Base-by-base conservation (phyloP, 768 basidiomycete species). In the Xerocomellus amylosporus region DNA sequence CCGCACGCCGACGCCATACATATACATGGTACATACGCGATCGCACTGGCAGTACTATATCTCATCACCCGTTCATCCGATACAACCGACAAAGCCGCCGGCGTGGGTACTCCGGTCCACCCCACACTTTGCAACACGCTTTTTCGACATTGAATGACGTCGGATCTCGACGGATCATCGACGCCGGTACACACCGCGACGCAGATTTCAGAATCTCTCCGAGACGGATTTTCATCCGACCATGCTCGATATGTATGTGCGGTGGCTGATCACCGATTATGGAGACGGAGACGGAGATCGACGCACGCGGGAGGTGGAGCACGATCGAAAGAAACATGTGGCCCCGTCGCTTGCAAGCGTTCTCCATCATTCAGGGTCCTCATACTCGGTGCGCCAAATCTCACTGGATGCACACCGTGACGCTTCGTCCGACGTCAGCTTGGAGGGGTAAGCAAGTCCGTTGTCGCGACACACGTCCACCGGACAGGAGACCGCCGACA, bases 121-220 rank as follows among this genome's bases (percentile, higher is more conserved):
- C 13, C 17, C 22, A 14, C 26, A 24, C 24, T 24, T 24, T 4
- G 24, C 24, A 24, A 24, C 24, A 5, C 17, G 10, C 19, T 9
- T 31, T 31, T 31, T 13, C 15, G 22, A 33, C 43, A 8, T 4
- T 40, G 30, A 41, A 38, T 31, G 5, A 19, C 15, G 15, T 26
- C 41, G 47, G 54, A 44, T 54, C 47, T 43, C 48, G 42, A 39
- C 48, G 54, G 54, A 40, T 31, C 54, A 33, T 50, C 54, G 30
- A 55, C 15, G n/a, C 48, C 54, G 43, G 48, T 39, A 20, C 8
- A 7, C 31, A 40, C 48, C 48, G 54, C 30, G 17, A 15, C 9
- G 9, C 28, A 17, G 6, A 14, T 14, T 33, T 20, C 30, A 46
- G 33, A 14, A 8, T 37, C n/a, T 8, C 37, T 4, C 40, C 46